These are phyloP conservation scores for Ajuga chamaepitys DNA, from an alignment of 257 asterid genomes.

Conservation along the genomic window DNA sequence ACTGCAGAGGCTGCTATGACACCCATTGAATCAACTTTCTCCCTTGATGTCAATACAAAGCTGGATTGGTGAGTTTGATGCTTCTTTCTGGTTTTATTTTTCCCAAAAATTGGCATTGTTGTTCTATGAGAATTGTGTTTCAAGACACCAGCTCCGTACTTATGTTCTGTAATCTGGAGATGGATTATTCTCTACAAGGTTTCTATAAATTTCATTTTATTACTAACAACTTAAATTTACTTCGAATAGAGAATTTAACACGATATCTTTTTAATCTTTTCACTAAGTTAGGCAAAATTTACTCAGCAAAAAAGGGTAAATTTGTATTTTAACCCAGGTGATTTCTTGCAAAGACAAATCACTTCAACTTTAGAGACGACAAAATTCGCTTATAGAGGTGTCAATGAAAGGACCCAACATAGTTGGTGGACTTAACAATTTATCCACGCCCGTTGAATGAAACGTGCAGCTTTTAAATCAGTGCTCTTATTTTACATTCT, in stretches of 20 bases:
- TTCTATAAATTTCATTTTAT: neutral
- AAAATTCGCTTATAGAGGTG: neutral
- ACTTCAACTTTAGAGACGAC: neutral
- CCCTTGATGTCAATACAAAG: slow-evolving; percentile 86
- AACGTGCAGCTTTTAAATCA: neutral
- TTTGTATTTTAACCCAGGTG: neutral
- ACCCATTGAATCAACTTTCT: slow-evolving; percentile 93
- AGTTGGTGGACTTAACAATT: too few species aligned
- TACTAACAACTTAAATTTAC: neutral
- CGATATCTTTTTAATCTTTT: neutral
- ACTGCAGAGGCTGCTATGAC: slow-evolving; percentile 98
- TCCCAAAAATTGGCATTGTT: neutral
- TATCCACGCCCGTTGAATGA: too few species aligned
- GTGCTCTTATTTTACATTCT: neutral
- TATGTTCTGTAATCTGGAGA: neutral
- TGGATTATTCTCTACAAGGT: neutral
- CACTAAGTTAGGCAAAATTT: too few species aligned
- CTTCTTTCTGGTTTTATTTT: neutral
- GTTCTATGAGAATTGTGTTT: neutral
- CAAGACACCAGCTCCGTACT: neutral
- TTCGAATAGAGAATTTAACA: neutral
- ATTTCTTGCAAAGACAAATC: neutral
- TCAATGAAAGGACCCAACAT: too few species aligned
- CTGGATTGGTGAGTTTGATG: slow-evolving; percentile 76
- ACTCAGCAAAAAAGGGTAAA: neutral